phyloP scores from a whole-genome alignment of 805 yeast species.

The Wickerhamomyces alni region DNA sequence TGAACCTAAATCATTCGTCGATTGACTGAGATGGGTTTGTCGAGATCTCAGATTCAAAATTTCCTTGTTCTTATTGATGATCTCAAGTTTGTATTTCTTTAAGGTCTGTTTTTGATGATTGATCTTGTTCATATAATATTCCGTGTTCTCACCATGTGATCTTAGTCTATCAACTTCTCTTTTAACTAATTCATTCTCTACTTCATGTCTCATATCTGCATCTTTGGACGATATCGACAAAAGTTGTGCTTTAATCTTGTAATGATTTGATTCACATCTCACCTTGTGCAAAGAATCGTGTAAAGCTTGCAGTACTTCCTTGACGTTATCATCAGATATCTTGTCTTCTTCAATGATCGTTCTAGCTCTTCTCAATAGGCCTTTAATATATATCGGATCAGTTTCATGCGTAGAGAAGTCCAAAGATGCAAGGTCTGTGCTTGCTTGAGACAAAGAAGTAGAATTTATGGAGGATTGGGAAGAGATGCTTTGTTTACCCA shows the following conservation, averaged over 20 bases:
- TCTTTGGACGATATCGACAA: slow-evolving; percentile 37
- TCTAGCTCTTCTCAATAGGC: slow-evolving; percentile 3
- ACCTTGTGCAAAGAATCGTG: slow-evolving; percentile 19
- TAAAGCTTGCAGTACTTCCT: slow-evolving; percentile 14
- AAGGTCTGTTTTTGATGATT: slow-evolving; percentile 36
- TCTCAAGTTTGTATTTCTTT: slow-evolving; percentile 37
- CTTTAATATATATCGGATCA: background rate
- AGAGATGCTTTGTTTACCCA: slow-evolving; percentile 1
- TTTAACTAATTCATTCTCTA: slow-evolving; percentile 38
- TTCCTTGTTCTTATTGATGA: slow-evolving; percentile 38
- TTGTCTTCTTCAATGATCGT: background rate
- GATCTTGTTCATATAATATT: slow-evolving; percentile 31
- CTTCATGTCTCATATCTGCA: slow-evolving; percentile 39
- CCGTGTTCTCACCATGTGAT: slow-evolving; percentile 25
- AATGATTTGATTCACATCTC: slow-evolving; percentile 26
- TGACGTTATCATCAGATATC: slow-evolving; percentile 7
- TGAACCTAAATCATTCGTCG: too few relatives aligned
- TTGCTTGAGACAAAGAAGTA: background rate
- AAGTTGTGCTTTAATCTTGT: slow-evolving; percentile 32
- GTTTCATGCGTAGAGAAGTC: background rate
- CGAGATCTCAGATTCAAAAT: slow-evolving; percentile 30
- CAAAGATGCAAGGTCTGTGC: background rate
- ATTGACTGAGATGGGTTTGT: too few relatives aligned
- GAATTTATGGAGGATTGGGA: slow-evolving; percentile 10
- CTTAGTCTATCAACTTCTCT: slow-evolving; percentile 41